A percentile compares a stretch with the other conserved stretches of the same genome.
Conservation (phyloP, 805 yeast species). For the Scheffersomyces spartinae region DNA sequence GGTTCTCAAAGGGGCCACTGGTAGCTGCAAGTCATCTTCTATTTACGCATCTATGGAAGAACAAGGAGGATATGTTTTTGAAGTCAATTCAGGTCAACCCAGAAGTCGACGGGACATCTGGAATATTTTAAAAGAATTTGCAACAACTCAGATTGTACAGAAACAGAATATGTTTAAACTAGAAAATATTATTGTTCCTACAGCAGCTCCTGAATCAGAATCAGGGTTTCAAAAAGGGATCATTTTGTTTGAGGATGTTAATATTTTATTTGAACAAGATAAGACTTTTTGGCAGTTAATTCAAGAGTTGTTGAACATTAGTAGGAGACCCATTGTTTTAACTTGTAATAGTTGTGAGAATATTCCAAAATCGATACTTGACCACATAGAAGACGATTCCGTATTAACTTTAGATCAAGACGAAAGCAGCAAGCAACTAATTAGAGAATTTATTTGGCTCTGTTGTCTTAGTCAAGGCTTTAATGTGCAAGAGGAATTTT, state of each 20-base stretch:
- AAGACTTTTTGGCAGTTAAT: slow-evolving; percentile 71
- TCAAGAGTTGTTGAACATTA: slow-evolving; percentile 43
- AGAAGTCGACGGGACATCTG: slow-evolving; percentile 64
- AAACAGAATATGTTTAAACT: slow-evolving; percentile 12
- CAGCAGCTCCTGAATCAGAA: slow-evolving; percentile 5
- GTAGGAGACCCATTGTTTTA: slow-evolving; percentile 60
- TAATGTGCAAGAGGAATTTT: slow-evolving; percentile 15
- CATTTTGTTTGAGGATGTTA: slow-evolving; percentile 78
- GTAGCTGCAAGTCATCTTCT: slow-evolving; percentile 70
- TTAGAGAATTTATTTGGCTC: slow-evolving; percentile 29
- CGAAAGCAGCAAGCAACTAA: slow-evolving; percentile 4
- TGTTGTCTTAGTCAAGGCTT: slow-evolving; percentile 25
- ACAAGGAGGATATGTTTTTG: slow-evolving; percentile 63
- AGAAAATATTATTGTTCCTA: slow-evolving; percentile 3
- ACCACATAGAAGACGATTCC: slow-evolving; percentile 30
- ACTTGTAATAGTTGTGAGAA: slow-evolving; percentile 43
- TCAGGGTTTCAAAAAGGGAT: slow-evolving; percentile 44
- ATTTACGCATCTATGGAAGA: slow-evolving; percentile 57
- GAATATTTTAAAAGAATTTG: slow-evolving; percentile 58
- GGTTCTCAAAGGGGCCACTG: slow-evolving; percentile 58
- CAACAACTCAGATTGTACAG: slow-evolving; percentile 76
- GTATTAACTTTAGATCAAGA: slow-evolving; percentile 19
- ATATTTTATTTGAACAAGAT: slow-evolving; percentile 67
- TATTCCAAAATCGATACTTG: no score
- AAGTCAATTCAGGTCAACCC: slow-evolving; percentile 63